Percentiles rank a stretch among this genome's conserved stretches.
Conservation (phyloP, 768 basidiomycete genomes). For the Naganishia vaughanmartiniae region DNA sequence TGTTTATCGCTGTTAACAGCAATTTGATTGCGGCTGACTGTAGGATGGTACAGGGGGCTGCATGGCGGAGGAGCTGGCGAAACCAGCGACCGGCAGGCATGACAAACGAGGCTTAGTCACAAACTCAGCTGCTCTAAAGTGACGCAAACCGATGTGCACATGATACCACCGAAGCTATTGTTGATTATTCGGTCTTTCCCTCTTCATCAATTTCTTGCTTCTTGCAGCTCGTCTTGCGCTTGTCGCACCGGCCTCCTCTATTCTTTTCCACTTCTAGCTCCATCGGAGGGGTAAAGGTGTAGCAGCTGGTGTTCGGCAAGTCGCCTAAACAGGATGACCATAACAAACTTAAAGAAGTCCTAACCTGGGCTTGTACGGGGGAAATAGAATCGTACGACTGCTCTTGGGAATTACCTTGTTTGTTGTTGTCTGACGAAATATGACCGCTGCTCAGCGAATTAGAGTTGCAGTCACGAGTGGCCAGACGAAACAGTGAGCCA, state of each 20-base stretch:
- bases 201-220: too few relatives aligned
- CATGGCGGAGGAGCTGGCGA: neutral
- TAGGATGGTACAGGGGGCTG: neutral
- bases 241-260: neutral
- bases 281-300: neutral
- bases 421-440: conserved; percentile 1
- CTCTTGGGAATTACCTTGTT: conserved; percentile 10
- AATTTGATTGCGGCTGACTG: neutral
- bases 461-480: neutral
- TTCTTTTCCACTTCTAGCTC: neutral
- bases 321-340: neutral
- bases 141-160: neutral
- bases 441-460: neutral
- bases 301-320: neutral
- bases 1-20: neutral
- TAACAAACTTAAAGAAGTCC: neutral
- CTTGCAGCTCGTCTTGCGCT: neutral
- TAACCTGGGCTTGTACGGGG: neutral
- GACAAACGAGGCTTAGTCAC: neutral
- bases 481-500: neutral
- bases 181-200: too few relatives aligned
- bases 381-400: conserved; percentile 14
- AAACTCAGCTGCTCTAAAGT: too few relatives aligned
- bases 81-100: neutral
- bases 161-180: neutral